Evolutionary conservation across 768 basidiomycete genomes (phyloP).

Genomic region (Suillus discolor): DNA sequence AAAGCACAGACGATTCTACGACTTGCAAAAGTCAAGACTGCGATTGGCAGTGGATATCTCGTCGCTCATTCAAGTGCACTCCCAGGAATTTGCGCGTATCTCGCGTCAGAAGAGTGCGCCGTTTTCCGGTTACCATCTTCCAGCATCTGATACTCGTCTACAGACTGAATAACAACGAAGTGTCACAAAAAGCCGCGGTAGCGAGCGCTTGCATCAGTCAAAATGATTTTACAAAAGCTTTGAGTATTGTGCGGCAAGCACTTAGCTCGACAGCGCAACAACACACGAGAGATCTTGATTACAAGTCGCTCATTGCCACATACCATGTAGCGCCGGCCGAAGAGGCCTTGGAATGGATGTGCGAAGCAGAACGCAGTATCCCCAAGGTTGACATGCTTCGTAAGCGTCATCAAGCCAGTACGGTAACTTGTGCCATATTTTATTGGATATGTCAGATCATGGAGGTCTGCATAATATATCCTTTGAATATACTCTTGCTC

Average conservation of each 20-base stretch:
- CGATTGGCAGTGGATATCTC: conserved; percentile 30
- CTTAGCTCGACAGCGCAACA: conserved; percentile 6
- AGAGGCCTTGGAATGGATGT: conserved; percentile 34
- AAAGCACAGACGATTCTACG: conserved; percentile 26
- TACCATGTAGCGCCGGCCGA: conserved; percentile 23
- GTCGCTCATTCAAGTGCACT: conserved; percentile 24
- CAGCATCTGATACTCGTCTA: background rate
- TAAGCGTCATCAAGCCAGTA: conserved; percentile 19
- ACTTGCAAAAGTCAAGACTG: conserved; percentile 27
- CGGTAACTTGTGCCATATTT: conserved; percentile 43
- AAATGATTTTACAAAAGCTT: conserved; percentile 23
- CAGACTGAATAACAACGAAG: conserved; percentile 32
- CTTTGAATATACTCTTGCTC: background rate
- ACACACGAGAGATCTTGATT: conserved; percentile 23
- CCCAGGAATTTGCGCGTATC: conserved; percentile 33
- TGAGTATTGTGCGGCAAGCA: conserved; percentile 25
- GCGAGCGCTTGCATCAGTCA: conserved; percentile 26
- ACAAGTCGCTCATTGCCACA: conserved; percentile 31
- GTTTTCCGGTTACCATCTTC: background rate
- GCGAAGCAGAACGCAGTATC: conserved; percentile 33
- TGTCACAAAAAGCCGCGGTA: conserved; percentile 29
- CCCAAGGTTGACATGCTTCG: conserved; percentile 18
- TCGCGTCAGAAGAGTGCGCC: conserved; percentile 35
- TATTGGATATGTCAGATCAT: conserved; percentile 47
- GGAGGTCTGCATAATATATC: conserved; percentile 30